phyloP scores from a whole-genome alignment of 257 asterid species.

The Solanum sejunctum region DNA sequence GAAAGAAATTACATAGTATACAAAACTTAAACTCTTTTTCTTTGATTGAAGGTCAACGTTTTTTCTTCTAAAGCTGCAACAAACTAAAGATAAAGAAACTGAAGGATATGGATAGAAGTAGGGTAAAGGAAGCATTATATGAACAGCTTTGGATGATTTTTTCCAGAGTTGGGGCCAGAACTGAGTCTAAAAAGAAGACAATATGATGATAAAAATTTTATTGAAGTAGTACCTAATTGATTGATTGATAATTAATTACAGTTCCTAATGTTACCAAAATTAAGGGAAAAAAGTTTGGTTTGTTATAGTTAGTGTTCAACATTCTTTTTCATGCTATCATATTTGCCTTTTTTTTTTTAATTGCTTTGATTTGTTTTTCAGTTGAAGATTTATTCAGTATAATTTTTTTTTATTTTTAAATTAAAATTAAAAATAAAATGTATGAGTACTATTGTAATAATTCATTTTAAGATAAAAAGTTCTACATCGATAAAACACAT shows the following conservation, averaged over 20 bases:
- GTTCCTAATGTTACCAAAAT: neutral
- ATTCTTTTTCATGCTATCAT: too few relatives aligned
- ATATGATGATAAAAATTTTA: neutral
- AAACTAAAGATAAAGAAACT: neutral
- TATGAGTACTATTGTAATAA: neutral
- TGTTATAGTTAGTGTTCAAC: neutral
- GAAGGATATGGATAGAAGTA: neutral
- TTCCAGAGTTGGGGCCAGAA: neutral
- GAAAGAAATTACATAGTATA: neutral
- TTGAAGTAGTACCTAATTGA: neutral
- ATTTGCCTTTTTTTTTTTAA: too few relatives aligned
- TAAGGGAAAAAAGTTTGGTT: neutral
- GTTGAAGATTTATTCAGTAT: too few relatives aligned
- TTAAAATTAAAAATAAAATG: too few relatives aligned
- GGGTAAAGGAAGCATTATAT: neutral
- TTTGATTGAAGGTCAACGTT: neutral
- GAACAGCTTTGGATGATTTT: neutral
- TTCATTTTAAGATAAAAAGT: too few relatives aligned
- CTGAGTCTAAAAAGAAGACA: slow-evolving; percentile 1
- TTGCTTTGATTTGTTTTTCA: too few relatives aligned
- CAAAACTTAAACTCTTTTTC: neutral
- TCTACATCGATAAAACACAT: too few relatives aligned
- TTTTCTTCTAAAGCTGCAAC: neutral
- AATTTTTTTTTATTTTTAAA: too few relatives aligned
- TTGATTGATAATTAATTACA: neutral